phyloP scores from a whole-genome alignment of 1,139 yeast genomes.

The Lizanozyma gosingica region DNA sequence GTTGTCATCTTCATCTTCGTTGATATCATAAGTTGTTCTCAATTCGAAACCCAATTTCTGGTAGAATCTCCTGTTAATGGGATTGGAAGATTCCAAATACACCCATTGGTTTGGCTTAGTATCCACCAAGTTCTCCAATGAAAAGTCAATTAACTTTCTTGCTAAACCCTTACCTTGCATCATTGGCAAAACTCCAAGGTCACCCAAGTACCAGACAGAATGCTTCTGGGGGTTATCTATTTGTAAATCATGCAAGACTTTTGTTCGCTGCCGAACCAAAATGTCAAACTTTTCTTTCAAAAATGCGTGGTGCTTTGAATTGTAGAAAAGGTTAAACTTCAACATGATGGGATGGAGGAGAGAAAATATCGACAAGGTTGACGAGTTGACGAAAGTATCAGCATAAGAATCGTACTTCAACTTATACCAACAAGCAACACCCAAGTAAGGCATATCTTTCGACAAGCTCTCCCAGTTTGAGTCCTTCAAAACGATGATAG shows the following conservation, averaged over 20 bases:
- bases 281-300: constrained; percentile 27
- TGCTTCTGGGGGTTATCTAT: constrained; percentile 7
- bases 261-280: constrained; percentile 24
- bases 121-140: constrained; percentile 14
- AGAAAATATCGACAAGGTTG: constrained; percentile 12
- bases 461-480: constrained; percentile 16
- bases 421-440: constrained; percentile 31
- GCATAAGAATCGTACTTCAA: constrained; percentile 17
- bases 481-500: constrained; percentile 26
- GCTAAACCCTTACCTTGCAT: constrained; percentile 36
- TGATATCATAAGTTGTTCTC: background rate
- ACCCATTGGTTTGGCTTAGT: constrained; percentile 11
- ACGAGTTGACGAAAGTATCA: constrained; percentile 12
- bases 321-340: constrained; percentile 21
- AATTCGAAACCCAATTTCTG: constrained; percentile 34
- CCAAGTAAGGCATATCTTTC: constrained; percentile 20
- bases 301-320: constrained; percentile 18
- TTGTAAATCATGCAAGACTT: constrained; percentile 9
- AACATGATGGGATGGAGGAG: constrained; percentile 15
- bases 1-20: background rate
- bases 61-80: constrained; percentile 40
- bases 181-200: constrained; percentile 30
- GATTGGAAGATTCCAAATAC: constrained; percentile 45
- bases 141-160: constrained; percentile 23
- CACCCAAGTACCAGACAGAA: constrained; percentile 31